phyloP scores from a whole-genome alignment of 108 stramenopile genomes.

The Skeletonema costatum region DNA sequence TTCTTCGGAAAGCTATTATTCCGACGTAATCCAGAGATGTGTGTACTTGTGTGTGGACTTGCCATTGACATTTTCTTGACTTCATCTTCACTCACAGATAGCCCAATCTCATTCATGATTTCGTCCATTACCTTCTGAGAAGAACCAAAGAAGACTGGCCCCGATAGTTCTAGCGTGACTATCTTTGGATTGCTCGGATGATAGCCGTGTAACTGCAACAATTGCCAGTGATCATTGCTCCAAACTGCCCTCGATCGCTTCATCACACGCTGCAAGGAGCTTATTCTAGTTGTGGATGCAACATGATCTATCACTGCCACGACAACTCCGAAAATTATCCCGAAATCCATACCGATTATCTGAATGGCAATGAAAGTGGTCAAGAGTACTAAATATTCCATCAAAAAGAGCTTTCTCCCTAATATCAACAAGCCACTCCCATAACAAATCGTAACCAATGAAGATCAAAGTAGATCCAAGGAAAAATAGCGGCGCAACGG shows the following conservation, averaged over 20 bases:
- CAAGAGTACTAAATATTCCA: constrained; percentile 45
- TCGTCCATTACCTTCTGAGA: constrained; percentile 57
- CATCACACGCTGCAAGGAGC: constrained; percentile 49
- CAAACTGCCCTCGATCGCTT: constrained; percentile 78
- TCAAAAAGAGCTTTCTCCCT: constrained; percentile 41
- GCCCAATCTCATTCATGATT: constrained; percentile 61
- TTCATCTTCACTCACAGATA: constrained; percentile 33
- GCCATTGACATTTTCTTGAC: constrained; percentile 16
- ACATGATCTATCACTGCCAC: constrained; percentile 81
- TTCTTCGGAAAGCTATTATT: background rate
- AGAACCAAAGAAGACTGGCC: constrained; percentile 79
- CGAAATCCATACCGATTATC: constrained; percentile 51
- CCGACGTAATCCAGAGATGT: constrained; percentile 14
- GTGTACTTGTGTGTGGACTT: constrained; percentile 24
- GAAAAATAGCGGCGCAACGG: constrained; percentile 56
- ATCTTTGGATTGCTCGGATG: constrained; percentile 51
- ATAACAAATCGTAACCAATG: constrained; percentile 51
- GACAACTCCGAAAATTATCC: constrained; percentile 52
- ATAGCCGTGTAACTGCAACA: constrained; percentile 68
- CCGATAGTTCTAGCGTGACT: constrained; percentile 67
- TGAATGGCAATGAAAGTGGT: constrained; percentile 52
- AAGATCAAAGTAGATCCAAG: constrained; percentile 55
- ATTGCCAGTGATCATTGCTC: constrained; percentile 55
- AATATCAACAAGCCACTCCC: constrained; percentile 49
- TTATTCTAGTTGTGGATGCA: constrained; percentile 63